Evolutionary conservation across 2,329 filamentous ascomycete genomes (phyloP).

Genomic region (Keithomyces neogunnii): DNA sequence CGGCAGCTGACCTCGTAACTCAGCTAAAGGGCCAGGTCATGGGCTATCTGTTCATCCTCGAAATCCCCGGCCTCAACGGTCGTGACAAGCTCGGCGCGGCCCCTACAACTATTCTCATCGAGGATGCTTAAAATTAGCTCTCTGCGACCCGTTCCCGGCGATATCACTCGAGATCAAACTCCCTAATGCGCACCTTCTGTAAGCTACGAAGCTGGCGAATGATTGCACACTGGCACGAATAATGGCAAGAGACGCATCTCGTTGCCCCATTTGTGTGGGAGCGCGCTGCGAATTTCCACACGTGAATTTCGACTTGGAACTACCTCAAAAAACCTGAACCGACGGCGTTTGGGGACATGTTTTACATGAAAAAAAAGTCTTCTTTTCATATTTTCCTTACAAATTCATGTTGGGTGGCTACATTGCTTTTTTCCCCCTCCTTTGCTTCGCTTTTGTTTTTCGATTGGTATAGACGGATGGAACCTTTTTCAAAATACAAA

Average conservation of each 20-base stretch:
- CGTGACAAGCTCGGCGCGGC: slow-evolving; percentile 74
- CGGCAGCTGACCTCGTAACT: slow-evolving; percentile 77
- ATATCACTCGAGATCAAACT: not conserved
- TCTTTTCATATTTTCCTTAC: not conserved
- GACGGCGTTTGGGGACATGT: not conserved
- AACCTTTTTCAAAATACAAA: not conserved
- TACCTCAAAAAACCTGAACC: not conserved
- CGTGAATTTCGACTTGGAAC: not conserved
- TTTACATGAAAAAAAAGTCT: not conserved
- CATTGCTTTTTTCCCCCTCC: not conserved
- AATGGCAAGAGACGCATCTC: not conserved
- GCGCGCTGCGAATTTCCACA: not conserved
- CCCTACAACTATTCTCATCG: slow-evolving; percentile 76
- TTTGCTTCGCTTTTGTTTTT: not conserved
- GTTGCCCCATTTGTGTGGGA: not conserved
- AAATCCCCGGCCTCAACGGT: slow-evolving; percentile 88
- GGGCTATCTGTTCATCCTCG: slow-evolving; percentile 91
- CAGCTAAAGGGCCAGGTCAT: slow-evolving; percentile 79
- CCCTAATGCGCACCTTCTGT: not conserved
- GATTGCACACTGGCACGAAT: not conserved
- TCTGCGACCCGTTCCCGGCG: not conserved
- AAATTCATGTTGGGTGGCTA: not conserved
- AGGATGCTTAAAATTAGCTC: slow-evolving; percentile 29
- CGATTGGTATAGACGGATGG: slow-evolving; percentile 2
- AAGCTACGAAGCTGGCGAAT: not conserved